These are phyloP conservation scores for Cladosporium sp. DNA, from an alignment of 2,329 filamentous ascomycete genomes.

Conservation along the genomic window DNA sequence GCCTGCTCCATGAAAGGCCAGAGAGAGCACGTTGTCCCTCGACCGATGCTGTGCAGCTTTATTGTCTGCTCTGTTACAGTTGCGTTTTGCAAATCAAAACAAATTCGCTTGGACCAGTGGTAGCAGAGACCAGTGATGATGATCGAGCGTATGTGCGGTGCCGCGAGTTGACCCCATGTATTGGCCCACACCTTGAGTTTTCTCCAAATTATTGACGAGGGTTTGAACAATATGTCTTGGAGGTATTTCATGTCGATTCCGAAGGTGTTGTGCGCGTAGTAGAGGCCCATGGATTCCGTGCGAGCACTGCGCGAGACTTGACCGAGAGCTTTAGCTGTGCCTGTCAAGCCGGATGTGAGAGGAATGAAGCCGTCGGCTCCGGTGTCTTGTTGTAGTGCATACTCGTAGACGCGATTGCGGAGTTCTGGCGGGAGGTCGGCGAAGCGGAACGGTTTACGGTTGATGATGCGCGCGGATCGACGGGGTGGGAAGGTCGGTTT, in stretches of 20 bases:
- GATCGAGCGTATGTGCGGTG: background rate
- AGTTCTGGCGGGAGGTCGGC: background rate
- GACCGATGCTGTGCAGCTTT: no score
- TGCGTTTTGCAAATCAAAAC: no score
- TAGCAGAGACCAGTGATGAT: no score
- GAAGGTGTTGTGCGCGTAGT: background rate
- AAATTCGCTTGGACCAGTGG: no score
- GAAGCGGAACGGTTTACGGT: background rate
- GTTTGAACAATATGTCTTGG: background rate
- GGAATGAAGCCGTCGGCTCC: background rate
- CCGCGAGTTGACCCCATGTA: background rate
- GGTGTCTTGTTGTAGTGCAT: background rate
- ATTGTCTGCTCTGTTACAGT: no score
- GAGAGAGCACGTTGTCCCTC: no score
- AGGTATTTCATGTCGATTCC: background rate
- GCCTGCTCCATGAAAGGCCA: no score
- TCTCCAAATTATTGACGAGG: background rate
- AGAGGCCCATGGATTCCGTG: background rate
- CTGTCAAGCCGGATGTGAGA: background rate
- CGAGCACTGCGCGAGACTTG: background rate
- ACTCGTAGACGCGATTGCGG: background rate
- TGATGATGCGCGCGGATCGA: background rate
- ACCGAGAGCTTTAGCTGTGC: background rate
- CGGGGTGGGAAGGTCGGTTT: background rate
- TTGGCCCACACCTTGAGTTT: background rate